phyloP scores from a whole-genome alignment of 345 rosid species.

The Eucalyptus brandiana region DNA sequence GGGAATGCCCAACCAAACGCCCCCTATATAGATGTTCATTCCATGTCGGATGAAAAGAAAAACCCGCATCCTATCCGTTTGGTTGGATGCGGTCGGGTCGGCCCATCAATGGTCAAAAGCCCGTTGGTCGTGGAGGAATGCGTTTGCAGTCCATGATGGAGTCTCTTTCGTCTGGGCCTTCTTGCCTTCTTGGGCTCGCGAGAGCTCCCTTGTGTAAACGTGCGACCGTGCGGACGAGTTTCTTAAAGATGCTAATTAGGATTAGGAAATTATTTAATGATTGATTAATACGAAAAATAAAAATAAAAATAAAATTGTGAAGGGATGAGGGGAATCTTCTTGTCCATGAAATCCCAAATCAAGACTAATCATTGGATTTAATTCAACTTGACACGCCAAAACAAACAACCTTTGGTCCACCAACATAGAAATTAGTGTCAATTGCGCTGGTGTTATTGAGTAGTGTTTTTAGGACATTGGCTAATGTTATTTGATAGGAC shows the following conservation, averaged over 20 bases:
- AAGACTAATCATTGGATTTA: background rate
- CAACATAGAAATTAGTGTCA: background rate
- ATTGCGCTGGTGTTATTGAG: background rate
- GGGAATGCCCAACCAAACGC: too few species aligned
- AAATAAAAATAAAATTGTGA: background rate
- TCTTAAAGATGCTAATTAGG: background rate
- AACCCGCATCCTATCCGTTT: too few species aligned
- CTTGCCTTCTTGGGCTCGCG: background rate
- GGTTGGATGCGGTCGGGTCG: background rate
- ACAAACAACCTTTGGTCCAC: background rate
- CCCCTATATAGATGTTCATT: too few species aligned
- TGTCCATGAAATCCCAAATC: background rate
- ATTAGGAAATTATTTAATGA: background rate
- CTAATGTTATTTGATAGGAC: background rate
- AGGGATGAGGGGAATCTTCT: background rate
- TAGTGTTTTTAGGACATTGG: background rate
- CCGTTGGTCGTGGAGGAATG: background rate
- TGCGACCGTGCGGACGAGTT: background rate
- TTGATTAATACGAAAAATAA: too few species aligned
- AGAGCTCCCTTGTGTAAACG: background rate
- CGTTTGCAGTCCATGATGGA: background rate
- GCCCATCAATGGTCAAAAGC: background rate
- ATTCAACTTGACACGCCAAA: background rate
- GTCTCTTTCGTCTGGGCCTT: background rate
- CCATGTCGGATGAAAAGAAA: too few species aligned